phyloP scores from a whole-genome alignment of 2,329 filamentous ascomycete species.

The Diaporthe ampelina region DNA sequence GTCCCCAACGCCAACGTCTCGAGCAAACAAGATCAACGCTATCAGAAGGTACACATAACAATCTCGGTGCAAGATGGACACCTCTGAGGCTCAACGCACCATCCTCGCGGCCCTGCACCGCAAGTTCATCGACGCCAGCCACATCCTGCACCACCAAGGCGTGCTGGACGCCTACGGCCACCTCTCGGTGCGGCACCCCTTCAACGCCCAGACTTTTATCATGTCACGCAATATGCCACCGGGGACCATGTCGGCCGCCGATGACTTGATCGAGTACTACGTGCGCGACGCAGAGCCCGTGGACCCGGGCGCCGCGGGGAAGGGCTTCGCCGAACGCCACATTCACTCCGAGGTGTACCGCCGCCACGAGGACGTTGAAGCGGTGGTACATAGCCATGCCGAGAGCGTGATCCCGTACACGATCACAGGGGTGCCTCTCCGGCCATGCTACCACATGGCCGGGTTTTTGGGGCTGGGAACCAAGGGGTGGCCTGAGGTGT shows the following conservation, averaged over 20 bases:
- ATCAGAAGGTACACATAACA: background rate
- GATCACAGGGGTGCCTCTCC: constrained; percentile 55
- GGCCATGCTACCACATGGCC: constrained; percentile 58
- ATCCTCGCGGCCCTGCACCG: constrained; percentile 34
- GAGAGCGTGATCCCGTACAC: constrained; percentile 58
- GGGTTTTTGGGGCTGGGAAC: constrained; percentile 56
- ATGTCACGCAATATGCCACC: constrained; percentile 63
- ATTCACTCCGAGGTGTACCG: constrained; percentile 64
- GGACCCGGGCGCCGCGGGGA: constrained; percentile 52
- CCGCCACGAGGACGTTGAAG: constrained; percentile 53
- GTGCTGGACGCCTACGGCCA: constrained; percentile 69
- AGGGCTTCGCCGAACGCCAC: constrained; percentile 59
- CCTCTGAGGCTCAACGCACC: background rate
- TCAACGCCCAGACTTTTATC: constrained; percentile 60
- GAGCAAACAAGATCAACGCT: no score
- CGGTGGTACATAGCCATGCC: constrained; percentile 60
- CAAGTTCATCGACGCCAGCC: constrained; percentile 59
- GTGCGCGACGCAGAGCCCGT: constrained; percentile 58
- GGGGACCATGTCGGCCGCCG: constrained; percentile 57
- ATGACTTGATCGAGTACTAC: constrained; percentile 62
- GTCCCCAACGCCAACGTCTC: no score
- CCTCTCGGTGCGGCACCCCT: constrained; percentile 64
- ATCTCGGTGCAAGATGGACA: constrained; percentile 8
- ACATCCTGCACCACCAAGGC: constrained; percentile 64
- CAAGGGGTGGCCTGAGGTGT: constrained; percentile 47